Evolutionary conservation across 2,329 filamentous ascomycete genomes (phyloP).

Genomic region (Epichloe typhina): DNA sequence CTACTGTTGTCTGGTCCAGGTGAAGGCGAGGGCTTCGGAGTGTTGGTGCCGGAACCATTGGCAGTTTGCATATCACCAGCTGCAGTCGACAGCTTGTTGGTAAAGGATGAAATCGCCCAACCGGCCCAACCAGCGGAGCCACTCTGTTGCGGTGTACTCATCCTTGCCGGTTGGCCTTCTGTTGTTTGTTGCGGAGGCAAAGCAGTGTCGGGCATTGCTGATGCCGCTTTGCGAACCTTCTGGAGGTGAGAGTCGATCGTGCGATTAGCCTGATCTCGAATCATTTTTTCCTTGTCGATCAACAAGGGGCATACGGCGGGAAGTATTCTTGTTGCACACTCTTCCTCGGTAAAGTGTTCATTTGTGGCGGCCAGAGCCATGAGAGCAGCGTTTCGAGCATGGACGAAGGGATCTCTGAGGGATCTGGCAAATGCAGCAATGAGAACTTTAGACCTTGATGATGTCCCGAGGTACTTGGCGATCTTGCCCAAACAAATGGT

Average conservation of each 20-base stretch:
- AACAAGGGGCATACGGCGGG: slow-evolving; percentile 73
- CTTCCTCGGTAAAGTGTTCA: slow-evolving; percentile 80
- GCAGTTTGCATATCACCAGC: slow-evolving; percentile 70
- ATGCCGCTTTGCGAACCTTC: slow-evolving; percentile 66
- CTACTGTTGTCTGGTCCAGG: slow-evolving; percentile 24
- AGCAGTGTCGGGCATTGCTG: slow-evolving; percentile 66
- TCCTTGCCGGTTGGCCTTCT: slow-evolving; percentile 48
- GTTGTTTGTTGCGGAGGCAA: slow-evolving; percentile 52
- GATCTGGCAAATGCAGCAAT: slow-evolving; percentile 85
- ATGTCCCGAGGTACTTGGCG: slow-evolving; percentile 68
- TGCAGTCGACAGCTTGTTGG: slow-evolving; percentile 77
- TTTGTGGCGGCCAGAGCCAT: slow-evolving; percentile 74
- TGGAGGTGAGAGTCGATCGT: slow-evolving; percentile 77
- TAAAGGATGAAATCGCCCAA: slow-evolving; percentile 98
- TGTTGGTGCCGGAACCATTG: slow-evolving; percentile 28
- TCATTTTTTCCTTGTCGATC: slow-evolving; percentile 89
- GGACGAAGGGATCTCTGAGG: slow-evolving; percentile 84
- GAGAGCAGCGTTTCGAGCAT: slow-evolving; percentile 79
- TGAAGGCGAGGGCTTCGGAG: slow-evolving; percentile 27
- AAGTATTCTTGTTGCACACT: slow-evolving; percentile 71
- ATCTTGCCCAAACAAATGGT: slow-evolving; percentile 97
- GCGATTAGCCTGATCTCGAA: slow-evolving; percentile 84
- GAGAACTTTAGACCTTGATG: slow-evolving; percentile 77
- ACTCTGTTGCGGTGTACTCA: slow-evolving; percentile 64
- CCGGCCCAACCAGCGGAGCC: slow-evolving; percentile 59